A percentile compares a stretch with the other conserved stretches of the same genome.
Evolutionary conservation across 495 filamentous ascomycete genomes (phyloP).

Genomic region (Lasiosphaeria ovina): DNA sequence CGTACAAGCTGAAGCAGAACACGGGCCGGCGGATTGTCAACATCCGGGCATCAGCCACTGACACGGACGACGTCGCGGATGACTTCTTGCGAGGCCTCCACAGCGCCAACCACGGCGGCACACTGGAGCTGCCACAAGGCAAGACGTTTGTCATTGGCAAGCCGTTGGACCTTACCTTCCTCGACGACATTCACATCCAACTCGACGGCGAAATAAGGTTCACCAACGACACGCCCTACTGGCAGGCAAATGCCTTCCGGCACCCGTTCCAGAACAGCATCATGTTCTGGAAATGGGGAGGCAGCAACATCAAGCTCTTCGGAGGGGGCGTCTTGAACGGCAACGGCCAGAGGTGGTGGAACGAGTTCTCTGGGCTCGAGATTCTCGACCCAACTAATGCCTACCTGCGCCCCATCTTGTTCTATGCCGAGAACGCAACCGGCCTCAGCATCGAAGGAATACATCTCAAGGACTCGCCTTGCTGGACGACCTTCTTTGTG

Average conservation of each 20-base stretch:
- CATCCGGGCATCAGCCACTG: constrained; percentile 50
- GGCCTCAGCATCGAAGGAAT: constrained; percentile 54
- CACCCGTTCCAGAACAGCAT: constrained; percentile 59
- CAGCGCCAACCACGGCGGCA: constrained; percentile 54
- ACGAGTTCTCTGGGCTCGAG: constrained; percentile 33
- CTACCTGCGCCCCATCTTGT: constrained; percentile 55
- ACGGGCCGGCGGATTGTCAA: constrained; percentile 42
- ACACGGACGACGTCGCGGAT: constrained; percentile 52
- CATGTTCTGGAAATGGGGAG: constrained; percentile 62
- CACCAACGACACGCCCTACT: constrained; percentile 57
- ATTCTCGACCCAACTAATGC: constrained; percentile 49
- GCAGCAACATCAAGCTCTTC: constrained; percentile 55
- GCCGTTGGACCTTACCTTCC: constrained; percentile 55
- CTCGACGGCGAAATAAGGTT: constrained; percentile 60
- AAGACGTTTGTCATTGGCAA: constrained; percentile 55
- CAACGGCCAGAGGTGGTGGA: constrained; percentile 47
- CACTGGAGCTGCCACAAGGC: constrained; percentile 48
- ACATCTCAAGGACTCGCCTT: constrained; percentile 56
- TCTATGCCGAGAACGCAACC: constrained; percentile 56
- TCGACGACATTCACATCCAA: constrained; percentile 55
- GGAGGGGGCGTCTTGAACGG: constrained; percentile 54
- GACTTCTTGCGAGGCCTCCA: constrained; percentile 54
- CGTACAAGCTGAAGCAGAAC: constrained; percentile 15
- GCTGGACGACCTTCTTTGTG: constrained; percentile 60
- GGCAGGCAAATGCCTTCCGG: constrained; percentile 57